phyloP scores from a whole-genome alignment of 257 asterid genomes.

The Osmanthus fragrans region DNA sequence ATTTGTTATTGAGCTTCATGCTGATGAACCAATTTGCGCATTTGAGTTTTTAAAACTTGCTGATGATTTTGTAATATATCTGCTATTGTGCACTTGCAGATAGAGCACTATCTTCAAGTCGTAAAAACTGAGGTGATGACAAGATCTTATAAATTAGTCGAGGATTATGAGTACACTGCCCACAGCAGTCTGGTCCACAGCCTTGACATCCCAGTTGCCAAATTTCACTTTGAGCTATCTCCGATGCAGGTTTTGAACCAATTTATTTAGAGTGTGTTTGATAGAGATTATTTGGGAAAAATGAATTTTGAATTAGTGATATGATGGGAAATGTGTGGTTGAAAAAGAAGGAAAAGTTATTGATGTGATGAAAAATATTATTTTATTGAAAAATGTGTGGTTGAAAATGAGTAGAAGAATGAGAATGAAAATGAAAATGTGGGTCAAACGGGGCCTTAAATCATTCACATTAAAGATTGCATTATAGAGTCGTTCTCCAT shows the following conservation, averaged over 20 bases:
- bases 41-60: not conserved
- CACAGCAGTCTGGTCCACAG: slow-evolving; percentile 92
- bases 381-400: too few relatives aligned
- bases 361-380: too few relatives aligned
- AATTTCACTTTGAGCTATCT: slow-evolving; percentile 84
- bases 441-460: too few relatives aligned
- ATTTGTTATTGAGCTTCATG: not conserved
- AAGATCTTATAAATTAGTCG: slow-evolving; percentile 72
- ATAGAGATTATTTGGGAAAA: too few relatives aligned
- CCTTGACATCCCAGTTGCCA: slow-evolving; percentile 72
- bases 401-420: too few relatives aligned
- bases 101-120: slow-evolving; percentile 94
- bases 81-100: slow-evolving; percentile 47
- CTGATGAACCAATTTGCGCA: not conserved
- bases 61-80: not conserved
- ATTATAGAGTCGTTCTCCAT: not conserved
- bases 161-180: slow-evolving; percentile 92
- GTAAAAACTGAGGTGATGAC: slow-evolving; percentile 95
- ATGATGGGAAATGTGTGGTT: too few relatives aligned
- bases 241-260: slow-evolving; percentile 79
- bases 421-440: too few relatives aligned
- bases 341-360: too few relatives aligned
- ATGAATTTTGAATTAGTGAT: too few relatives aligned
- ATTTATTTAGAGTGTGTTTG: too few relatives aligned
- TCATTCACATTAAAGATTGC: not conserved